phyloP scores from a whole-genome alignment of 176 grass and related monocot species.

The Zea mays region DNA sequence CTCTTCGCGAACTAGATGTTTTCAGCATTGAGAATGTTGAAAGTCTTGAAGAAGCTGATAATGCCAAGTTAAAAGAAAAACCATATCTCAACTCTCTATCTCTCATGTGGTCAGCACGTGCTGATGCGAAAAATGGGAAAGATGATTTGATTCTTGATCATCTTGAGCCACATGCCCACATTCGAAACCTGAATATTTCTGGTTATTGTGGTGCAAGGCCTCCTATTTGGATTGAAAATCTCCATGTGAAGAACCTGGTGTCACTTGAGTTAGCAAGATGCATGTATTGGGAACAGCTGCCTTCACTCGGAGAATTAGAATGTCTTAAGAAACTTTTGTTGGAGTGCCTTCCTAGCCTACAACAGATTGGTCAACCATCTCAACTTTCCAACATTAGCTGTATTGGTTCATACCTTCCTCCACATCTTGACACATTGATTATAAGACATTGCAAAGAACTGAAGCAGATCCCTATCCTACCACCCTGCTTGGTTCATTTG shows the following conservation, averaged over 20 bases:
- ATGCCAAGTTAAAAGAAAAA: conserved; percentile 29
- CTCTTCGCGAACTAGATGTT: conserved; percentile 20
- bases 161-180: conserved; percentile 26
- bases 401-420: conserved; percentile 4
- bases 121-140: neutral
- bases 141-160: conserved; percentile 36
- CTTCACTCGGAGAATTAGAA: conserved; percentile 15
- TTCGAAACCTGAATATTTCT: conserved; percentile 19
- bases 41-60: conserved; percentile 23
- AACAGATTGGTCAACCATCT: conserved; percentile 27
- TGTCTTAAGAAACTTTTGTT: conserved; percentile 24
- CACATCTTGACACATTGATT: conserved; percentile 20
- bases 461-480: conserved; percentile 28
- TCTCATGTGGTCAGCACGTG: conserved; percentile 14
- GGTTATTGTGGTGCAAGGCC: conserved; percentile 18
- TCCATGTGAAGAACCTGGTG: conserved; percentile 5
- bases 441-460: conserved; percentile 28
- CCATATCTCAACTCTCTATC: neutral
- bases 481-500: conserved; percentile 32
- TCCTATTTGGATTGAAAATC: conserved; percentile 30
- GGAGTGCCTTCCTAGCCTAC: conserved; percentile 15
- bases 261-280: conserved; percentile 28
- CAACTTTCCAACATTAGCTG: neutral
- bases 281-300: conserved; percentile 20
- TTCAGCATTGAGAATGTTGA: conserved; percentile 37